Evolutionary conservation across 441 rosid species (phyloP).

Genomic region (Isatis lusitanica): DNA sequence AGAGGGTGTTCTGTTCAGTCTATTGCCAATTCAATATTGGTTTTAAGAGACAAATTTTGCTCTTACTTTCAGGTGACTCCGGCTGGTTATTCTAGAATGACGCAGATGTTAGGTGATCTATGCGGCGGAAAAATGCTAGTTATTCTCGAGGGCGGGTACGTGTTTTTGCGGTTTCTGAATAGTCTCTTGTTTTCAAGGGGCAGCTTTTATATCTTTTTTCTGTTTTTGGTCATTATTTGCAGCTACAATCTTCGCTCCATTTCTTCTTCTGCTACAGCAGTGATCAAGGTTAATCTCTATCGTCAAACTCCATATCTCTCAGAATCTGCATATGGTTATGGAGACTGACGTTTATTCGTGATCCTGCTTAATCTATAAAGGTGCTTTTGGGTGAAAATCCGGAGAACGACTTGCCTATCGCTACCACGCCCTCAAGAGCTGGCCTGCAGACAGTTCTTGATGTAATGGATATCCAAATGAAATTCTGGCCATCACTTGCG

Average conservation of each 20-base stretch:
- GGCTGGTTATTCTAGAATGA: constrained; percentile 86
- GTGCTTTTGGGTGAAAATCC: constrained; percentile 77
- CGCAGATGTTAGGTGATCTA: constrained; percentile 64
- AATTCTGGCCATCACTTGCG: constrained; percentile 70
- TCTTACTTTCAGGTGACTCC: constrained; percentile 71
- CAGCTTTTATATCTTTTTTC: background rate
- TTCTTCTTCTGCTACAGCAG: constrained; percentile 93
- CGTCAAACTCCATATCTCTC: constrained; percentile 8
- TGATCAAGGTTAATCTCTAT: constrained; percentile 66
- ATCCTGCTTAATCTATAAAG: constrained; percentile 38
- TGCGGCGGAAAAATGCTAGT: constrained; percentile 87
- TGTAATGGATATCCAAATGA: constrained; percentile 80
- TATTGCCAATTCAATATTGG: background rate
- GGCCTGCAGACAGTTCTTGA: constrained; percentile 73
- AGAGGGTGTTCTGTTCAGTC: background rate
- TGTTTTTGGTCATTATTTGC: constrained; percentile 35
- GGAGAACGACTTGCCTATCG: constrained; percentile 39
- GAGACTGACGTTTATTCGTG: background rate
- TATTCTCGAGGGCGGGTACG: constrained; percentile 97
- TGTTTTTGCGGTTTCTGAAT: constrained; percentile 17
- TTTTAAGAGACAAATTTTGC: background rate
- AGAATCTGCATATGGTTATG: background rate
- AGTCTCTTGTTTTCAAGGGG: constrained; percentile 18
- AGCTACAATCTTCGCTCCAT: constrained; percentile 97
- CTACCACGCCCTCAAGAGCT: constrained; percentile 59